A percentile compares a stretch with the other conserved stretches of the same genome.
phyloP scores from a whole-genome alignment of 1,284 basidiomycete genomes.

The Malassezia furfur region DNA sequence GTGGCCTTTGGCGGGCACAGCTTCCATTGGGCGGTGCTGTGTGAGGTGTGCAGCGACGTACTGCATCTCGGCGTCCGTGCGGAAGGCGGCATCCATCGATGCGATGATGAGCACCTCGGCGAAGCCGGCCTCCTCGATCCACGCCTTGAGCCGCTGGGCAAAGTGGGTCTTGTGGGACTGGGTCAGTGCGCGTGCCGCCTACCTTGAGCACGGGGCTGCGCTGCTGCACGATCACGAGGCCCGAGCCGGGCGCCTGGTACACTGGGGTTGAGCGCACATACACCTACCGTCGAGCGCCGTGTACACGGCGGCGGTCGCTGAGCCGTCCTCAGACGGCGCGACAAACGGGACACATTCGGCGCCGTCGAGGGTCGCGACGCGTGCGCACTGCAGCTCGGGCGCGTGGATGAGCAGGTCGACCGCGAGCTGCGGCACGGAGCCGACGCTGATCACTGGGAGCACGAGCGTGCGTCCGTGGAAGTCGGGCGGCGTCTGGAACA shows the following conservation, averaged over 20 bases:
- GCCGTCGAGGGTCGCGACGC: constrained; percentile 27
- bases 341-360: constrained; percentile 31
- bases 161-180: constrained; percentile 8
- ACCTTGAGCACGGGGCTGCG: constrained; percentile 32
- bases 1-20: constrained; percentile 3
- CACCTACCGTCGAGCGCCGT: constrained; percentile 13
- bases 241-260: neutral
- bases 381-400: constrained; percentile 16
- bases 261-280: neutral
- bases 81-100: constrained; percentile 29
- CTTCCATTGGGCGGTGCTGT: constrained; percentile 17
- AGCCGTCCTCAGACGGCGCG: constrained; percentile 21
- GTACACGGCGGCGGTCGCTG: neutral
- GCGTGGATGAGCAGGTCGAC: constrained; percentile 34
- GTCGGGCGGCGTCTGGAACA: neutral
- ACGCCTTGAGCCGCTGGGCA: constrained; percentile 7
- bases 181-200: neutral
- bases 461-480: constrained; percentile 27
- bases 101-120: constrained; percentile 16
- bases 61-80: constrained; percentile 28
- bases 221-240: constrained; percentile 30
- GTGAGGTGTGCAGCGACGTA: constrained; percentile 1
- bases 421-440: constrained; percentile 34
- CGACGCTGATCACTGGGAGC: constrained; percentile 33
- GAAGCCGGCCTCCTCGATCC: constrained; percentile 18